Percentiles rank a stretch among this genome's conserved stretches.
Conservation (phyloP, 345 rosid species). For the Noccaea bulbosa region DNA sequence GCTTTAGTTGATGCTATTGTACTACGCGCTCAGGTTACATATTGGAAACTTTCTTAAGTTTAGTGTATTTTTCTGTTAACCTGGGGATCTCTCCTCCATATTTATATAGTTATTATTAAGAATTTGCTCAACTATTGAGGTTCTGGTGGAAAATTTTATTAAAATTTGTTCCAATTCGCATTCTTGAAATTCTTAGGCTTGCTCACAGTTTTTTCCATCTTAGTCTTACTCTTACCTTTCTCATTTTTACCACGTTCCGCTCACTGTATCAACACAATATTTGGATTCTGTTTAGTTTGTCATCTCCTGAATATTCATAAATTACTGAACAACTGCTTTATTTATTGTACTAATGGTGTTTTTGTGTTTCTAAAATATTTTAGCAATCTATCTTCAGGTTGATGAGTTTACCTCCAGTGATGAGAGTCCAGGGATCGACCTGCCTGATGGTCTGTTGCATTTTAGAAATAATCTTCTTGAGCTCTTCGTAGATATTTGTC, state of each 20-base stretch:
- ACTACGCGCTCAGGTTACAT: slow-evolving; percentile 83
- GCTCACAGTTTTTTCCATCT: slow-evolving; percentile 19
- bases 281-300: not conserved
- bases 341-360: slow-evolving; percentile 23
- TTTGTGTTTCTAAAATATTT: slow-evolving; percentile 31
- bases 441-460: slow-evolving; percentile 86
- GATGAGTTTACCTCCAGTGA: slow-evolving; percentile 73
- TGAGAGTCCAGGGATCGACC: slow-evolving; percentile 58
- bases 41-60: slow-evolving; percentile 16
- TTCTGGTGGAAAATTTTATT: slow-evolving; percentile 7
- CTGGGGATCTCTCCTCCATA: slow-evolving; percentile 3
- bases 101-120: slow-evolving; percentile 8
- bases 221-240: slow-evolving; percentile 8
- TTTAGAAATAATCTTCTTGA: slow-evolving; percentile 88
- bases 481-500: slow-evolving; percentile 90
- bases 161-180: not conserved
- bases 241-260: slow-evolving; percentile 7
- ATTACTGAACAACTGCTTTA: slow-evolving; percentile 15
- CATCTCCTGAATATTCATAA: slow-evolving; percentile 9
- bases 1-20: slow-evolving; percentile 82
- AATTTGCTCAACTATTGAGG: slow-evolving; percentile 17
- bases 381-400: slow-evolving; percentile 58
- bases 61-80: slow-evolving; percentile 23
- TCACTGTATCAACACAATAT: not conserved
- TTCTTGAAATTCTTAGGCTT: not conserved